Evolutionary conservation across 257 asterid genomes (phyloP), one percentile per base, ranked within the genome.

Genomic region (Euphrasia confusa): DNA sequence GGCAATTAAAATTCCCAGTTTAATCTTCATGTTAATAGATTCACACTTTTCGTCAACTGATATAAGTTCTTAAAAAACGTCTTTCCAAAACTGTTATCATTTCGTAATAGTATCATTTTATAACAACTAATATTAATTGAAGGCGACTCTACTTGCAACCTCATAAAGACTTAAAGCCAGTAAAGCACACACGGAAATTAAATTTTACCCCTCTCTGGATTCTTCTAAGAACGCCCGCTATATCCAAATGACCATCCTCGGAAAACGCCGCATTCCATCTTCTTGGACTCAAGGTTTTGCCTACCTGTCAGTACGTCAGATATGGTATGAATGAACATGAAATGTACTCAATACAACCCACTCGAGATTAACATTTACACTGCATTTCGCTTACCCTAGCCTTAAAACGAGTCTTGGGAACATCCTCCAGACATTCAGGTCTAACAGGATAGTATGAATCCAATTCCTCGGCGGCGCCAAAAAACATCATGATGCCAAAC

Each of bases 181-280:
- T 9, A 35, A 35, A 35, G 40, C 40, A 70, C 59, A 69, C 14
- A 53, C 4, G 7, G 18, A 24, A 53, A 8, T 17, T 21, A 0
- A 2, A 7, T 35, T 39, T 70, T 79, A 91, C 98, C 95, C 98
- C 98, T 83, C 91, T 82, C 70, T 91, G 96, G 72, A 91, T 88
- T 81, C 98, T 83, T 77, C 95, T 79, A 52, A 91, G 96, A 65
- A 91, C 95, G 52, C 86, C 98, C 26, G 95, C 95, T 65, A 91
- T 88, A 70, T 91, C 98, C 81, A 91, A 69, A 67, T 68, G 94
- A 54, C 98, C 98, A 69, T 86, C 96, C 55, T 40, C 66, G 61
- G 88, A 54, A 78, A 91, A 84, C 71, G 98, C 94, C 1, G 91
- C 95, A 62, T 86, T 82, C 98, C 98, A 91, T 77, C 96, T 91